These are phyloP conservation scores for Sporothrix schenckii DNA, from an alignment of 2,329 filamentous ascomycete genomes.

Conservation along the genomic window DNA sequence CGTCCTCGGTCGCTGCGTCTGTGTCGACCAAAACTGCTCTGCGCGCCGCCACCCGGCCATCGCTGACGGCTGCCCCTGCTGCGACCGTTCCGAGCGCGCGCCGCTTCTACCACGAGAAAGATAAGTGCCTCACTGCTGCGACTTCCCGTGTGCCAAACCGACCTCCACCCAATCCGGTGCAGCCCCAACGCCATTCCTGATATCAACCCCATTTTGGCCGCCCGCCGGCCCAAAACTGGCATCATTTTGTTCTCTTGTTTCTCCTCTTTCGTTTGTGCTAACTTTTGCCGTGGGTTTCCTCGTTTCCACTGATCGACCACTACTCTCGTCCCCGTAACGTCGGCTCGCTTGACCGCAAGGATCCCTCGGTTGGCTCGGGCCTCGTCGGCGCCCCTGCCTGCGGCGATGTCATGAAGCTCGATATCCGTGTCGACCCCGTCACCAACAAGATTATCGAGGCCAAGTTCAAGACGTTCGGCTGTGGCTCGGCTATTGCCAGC, in stretches of 20 bases:
- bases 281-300: background rate
- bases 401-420: slow-evolving; percentile 91
- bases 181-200: slow-evolving; percentile 14
- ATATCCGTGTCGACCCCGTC: slow-evolving; percentile 87
- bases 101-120: slow-evolving; percentile 39
- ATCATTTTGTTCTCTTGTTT: background rate
- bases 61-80: slow-evolving; percentile 25
- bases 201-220: slow-evolving; percentile 8
- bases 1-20: slow-evolving; percentile 28
- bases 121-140: slow-evolving; percentile 32
- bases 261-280: background rate
- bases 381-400: slow-evolving; percentile 90
- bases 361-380: slow-evolving; percentile 82
- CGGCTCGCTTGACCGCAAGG: slow-evolving; percentile 68
- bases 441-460: slow-evolving; percentile 90
- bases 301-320: slow-evolving; percentile 38
- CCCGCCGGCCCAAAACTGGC: background rate
- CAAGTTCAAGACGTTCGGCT: slow-evolving; percentile 98
- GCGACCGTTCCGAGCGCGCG: slow-evolving; percentile 31
- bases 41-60: slow-evolving; percentile 31
- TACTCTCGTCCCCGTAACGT: slow-evolving; percentile 51
- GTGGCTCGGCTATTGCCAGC: slow-evolving; percentile 90
- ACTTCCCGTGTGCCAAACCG: background rate
- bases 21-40: slow-evolving; percentile 33
- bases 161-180: background rate